These are phyloP conservation scores for Thuja plicata DNA, from an alignment of 83 land plant species.

Conservation along the genomic window DNA sequence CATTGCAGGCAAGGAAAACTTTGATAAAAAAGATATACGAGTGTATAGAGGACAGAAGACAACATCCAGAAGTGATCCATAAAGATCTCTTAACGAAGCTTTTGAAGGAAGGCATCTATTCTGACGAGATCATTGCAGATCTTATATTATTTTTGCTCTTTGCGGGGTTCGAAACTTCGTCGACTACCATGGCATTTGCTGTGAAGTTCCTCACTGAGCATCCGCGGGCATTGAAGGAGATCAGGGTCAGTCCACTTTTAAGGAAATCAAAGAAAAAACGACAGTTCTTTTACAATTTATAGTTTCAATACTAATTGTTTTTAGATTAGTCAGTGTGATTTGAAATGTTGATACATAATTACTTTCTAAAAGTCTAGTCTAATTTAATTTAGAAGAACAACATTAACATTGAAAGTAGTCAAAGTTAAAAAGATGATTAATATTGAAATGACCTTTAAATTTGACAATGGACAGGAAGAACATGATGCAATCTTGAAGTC, in stretches of 20 bases:
- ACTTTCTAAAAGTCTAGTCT: no score
- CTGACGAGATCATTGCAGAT: conserved; percentile 9
- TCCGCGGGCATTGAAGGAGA: conserved; percentile 1
- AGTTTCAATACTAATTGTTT: no score
- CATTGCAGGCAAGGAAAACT: conserved; percentile 4
- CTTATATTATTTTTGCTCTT: background rate
- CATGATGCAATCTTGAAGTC: background rate
- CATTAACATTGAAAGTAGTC: no score
- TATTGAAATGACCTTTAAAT: background rate
- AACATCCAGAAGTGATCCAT: background rate
- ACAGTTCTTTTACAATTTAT: background rate
- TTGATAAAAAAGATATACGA: background rate
- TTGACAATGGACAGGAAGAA: background rate
- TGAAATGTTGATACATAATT: no score
- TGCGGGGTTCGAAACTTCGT: conserved; percentile 8
- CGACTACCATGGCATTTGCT: conserved; percentile 1
- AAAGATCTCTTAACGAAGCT: background rate
- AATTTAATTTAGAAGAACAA: no score
- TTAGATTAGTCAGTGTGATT: no score
- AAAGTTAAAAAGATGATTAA: no score
- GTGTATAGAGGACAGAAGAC: background rate
- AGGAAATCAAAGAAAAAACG: no score
- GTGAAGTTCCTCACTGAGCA: background rate
- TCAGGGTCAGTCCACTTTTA: background rate
- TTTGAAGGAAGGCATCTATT: background rate